Percentiles rank a stretch among this genome's conserved stretches.
phyloP scores from a whole-genome alignment of 108 stramenopile genomes.

The Nitzschia sp. region DNA sequence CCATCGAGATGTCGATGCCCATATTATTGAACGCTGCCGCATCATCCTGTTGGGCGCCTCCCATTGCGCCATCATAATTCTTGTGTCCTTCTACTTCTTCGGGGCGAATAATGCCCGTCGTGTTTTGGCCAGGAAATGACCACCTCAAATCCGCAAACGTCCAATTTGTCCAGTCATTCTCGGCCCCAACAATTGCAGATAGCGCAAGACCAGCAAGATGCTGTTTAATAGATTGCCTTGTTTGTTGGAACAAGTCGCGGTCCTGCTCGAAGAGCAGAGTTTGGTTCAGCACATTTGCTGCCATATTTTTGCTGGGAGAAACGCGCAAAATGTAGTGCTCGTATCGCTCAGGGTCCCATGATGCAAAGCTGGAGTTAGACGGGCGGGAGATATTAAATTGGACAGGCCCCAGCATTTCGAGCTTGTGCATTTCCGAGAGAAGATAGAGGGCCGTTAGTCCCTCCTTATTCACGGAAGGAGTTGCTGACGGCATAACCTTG shows the following conservation, averaged over 20 bases:
- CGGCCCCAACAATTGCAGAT: conserved; percentile 4
- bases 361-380: conserved; percentile 15
- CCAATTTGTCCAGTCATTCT: background rate
- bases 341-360: background rate
- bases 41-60: too few species aligned
- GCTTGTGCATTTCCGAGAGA: conserved; percentile 33
- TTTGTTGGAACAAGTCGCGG: conserved; percentile 16
- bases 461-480: conserved; percentile 12
- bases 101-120: too few species aligned
- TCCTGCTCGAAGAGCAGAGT: conserved; percentile 16
- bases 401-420: conserved; percentile 25
- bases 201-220: conserved; percentile 34
- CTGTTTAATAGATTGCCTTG: conserved; percentile 31
- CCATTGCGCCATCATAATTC: too few species aligned
- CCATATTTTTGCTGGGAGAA: background rate
- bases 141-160: background rate
- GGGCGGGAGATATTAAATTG: conserved; percentile 26
- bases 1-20: conserved; percentile 6
- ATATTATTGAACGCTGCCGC: too few species aligned
- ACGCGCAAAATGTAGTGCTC: conserved; percentile 1
- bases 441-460: conserved; percentile 27
- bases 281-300: background rate
- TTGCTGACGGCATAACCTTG: conserved; percentile 1
- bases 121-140: background rate
- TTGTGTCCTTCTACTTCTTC: too few species aligned